Base-by-base conservation (phyloP, 805 yeast species). In the Tetrapisispora phaffii region DNA sequence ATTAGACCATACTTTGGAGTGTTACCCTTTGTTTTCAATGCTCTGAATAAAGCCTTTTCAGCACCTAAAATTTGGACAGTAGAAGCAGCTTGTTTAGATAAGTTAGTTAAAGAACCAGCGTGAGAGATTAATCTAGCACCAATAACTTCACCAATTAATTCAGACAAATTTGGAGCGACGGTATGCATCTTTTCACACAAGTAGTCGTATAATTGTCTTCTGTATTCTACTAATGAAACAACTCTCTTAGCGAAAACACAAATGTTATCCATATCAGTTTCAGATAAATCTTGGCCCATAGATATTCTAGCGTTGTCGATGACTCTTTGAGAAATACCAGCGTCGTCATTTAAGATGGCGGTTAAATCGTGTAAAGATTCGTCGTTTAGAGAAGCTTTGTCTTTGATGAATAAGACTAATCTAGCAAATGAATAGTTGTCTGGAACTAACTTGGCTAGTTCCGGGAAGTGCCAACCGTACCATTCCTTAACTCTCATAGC, bases 381-480 rank as follows among this genome's bases (percentile, higher is more conserved):
- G 44, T 83, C 93, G 51, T 76, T 74, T 57, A 93, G 73, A 45
- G 85, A 76, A 46, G 88, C 74, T 74, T 93, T 93, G 73, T 93
- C 95, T 70, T 79, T 78, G 65, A 93, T 86, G 70, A 76, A 75
- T 51, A 87, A 70, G 50, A 87, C 85, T 51, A 90, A 76, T 66
- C 76, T 79, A 56, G 97, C 96, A 68, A 76, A 89, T 51, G 75
- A 71, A 73, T 84, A 85, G 75, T 87, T 88, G 69, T 89, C 96
- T 55, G 86, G 79, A 44, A 85, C 94, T 59, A 89, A 77, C 71
- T 84, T 85, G 58, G 94, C 93, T 71, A 88, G 78, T 73, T 88
- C 97, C 48, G 97, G 97, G 81, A 93, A 88, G 67, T 88, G 97
- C 97, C 97, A 88, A 59, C 96, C 95, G 72, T 88, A 88, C 97